Evolutionary conservation across 208 protist genomes (phyloP).

Genomic region (Trypanosoma rangeli): DNA sequence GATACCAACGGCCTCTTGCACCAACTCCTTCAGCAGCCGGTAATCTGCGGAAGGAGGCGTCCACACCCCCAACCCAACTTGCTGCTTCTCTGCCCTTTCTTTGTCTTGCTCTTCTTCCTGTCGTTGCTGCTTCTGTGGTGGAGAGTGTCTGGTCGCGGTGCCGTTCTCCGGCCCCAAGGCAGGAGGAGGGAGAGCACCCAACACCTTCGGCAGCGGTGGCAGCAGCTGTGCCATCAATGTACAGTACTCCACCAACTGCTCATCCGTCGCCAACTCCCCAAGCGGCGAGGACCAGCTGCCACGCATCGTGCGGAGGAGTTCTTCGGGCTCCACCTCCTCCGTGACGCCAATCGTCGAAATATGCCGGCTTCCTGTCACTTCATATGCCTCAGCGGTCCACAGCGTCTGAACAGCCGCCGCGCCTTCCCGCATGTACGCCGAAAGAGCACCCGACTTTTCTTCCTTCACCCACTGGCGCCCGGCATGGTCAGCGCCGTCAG

Average conservation of each 20-base stretch:
- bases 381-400: not conserved
- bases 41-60: conserved; percentile 31
- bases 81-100: conserved; percentile 5
- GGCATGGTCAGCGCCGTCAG: conserved; percentile 29
- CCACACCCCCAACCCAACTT: conserved; percentile 13
- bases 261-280: conserved; percentile 36
- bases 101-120: conserved; percentile 1
- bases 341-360: not conserved
- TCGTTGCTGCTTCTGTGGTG: not conserved
- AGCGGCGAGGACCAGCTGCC: not conserved
- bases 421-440: conserved; percentile 1
- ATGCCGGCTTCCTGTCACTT: conserved; percentile 14
- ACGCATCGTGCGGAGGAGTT: conserved; percentile 4
- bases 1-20: conserved; percentile 41
- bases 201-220: conserved; percentile 65
- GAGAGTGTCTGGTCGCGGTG: not conserved
- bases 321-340: conserved; percentile 10
- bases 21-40: conserved; percentile 48
- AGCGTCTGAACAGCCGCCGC: conserved; percentile 23
- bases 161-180: not conserved
- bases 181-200: conserved; percentile 20
- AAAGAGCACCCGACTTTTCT: conserved; percentile 10
- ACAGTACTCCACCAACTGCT: conserved; percentile 69
- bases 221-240: conserved; percentile 62
- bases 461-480: conserved; percentile 30